Base-by-base conservation (phyloP, 768 basidiomycete species). In the Xerocomellus intermedius region DNA sequence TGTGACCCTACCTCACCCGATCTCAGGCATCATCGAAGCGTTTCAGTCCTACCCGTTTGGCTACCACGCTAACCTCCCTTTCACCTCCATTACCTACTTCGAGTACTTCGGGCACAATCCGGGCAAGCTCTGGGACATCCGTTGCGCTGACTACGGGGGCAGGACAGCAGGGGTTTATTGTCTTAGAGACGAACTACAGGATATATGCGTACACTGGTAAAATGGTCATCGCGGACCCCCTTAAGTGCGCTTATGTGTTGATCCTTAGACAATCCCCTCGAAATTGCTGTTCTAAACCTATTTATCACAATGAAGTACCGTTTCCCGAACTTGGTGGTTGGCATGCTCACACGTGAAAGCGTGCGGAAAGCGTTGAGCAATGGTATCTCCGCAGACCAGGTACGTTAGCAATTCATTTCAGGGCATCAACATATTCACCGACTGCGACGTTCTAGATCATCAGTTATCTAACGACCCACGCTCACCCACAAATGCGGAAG, bases 181-280 rank as follows among this genome's bases (percentile, higher is more conserved):
- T 98, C 61, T 80, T 99, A 41, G 97, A 99, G 76, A 98, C 97
- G 19, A 98, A 99, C 75, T 98, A 98, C 76, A 89, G 94, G 61
- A 75, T 99, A 59, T 99, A 98, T 69, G 97, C 97, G 5, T 99
- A 99, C 72, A 99, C 97, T 35, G 89, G 94, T 94, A 60, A 55
- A 48, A 19, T 56, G 50, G 24, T 69, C 54, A 64, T 61, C 36
- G 53, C 52, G 53, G 2, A 26, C 38, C 21, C 24, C 33, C 43
- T 52, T 19, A 22, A 17, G 21, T 30, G 33, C 39, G 43, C 63
- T 69, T 38, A 69, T 55, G 58, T 50, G 59, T 64, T 52, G 57
- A 48, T 51, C 19, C 33, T 42, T 60, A 98, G 94, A 93, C 62
- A 98, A 98, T 72, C 91, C 95, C 26, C 79, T 99, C 22, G 94